Conservation (phyloP, 495 filamentous ascomycete genomes). For the Xylaria castorea region DNA sequence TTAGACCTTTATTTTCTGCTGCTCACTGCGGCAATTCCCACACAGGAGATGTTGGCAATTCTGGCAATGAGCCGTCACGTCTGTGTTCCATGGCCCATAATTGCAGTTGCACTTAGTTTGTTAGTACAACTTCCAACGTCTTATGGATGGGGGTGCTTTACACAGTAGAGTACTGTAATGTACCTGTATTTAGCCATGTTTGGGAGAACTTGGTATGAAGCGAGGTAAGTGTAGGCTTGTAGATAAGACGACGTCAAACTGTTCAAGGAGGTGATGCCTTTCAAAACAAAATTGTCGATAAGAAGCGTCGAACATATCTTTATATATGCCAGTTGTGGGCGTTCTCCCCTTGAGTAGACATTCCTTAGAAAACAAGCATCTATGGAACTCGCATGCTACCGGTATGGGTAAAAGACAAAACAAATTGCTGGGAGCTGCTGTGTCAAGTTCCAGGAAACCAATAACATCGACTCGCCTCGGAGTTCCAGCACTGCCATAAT, state of each 20-base stretch:
- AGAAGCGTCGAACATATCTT: background rate
- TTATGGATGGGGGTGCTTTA: background rate
- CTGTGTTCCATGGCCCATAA: slow-evolving; percentile 5
- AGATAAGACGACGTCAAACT: background rate
- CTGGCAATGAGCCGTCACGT: background rate
- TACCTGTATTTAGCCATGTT: slow-evolving; percentile 4
- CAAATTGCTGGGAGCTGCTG: background rate
- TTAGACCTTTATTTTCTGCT: background rate
- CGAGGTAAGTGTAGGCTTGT: background rate
- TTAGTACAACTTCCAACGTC: background rate
- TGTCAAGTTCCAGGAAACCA: background rate
- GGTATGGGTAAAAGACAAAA: background rate
- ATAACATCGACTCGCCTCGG: slow-evolving; percentile 3
- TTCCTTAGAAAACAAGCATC: background rate
- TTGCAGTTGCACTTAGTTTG: slow-evolving; percentile 4
- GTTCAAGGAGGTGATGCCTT: background rate
- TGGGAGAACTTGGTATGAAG: background rate
- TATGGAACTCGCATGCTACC: background rate
- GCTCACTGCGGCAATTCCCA: background rate
- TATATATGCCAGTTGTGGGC: background rate
- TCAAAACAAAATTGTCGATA: background rate
- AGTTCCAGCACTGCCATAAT: slow-evolving; percentile 1
- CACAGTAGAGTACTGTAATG: slow-evolving; percentile 4
- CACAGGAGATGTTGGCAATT: background rate
- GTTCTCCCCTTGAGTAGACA: background rate